phyloP scores from a whole-genome alignment of 2,329 filamentous ascomycete species.

The Trichoderma atrobrunneum region DNA sequence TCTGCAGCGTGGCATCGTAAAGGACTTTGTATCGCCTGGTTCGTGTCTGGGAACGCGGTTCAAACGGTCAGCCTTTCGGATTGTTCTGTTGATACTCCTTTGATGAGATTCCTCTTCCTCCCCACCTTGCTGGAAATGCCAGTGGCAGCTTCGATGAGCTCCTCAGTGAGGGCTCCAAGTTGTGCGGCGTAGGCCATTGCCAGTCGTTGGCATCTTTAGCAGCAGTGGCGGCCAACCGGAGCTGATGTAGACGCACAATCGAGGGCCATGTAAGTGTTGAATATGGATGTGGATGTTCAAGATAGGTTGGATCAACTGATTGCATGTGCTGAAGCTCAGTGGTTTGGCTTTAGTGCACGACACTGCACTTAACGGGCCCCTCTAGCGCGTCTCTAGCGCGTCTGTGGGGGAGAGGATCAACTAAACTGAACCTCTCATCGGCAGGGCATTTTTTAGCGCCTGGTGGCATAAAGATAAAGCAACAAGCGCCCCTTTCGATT shows the following conservation, averaged over 20 bases:
- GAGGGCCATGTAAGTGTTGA: neutral
- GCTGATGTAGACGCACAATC: neutral
- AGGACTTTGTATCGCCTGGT: slow-evolving; percentile 41
- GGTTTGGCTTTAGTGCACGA: neutral
- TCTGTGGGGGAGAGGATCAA: slow-evolving; percentile 3
- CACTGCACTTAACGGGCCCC: slow-evolving; percentile 1
- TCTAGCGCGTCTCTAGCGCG: slow-evolving; percentile 10
- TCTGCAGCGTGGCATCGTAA: slow-evolving; percentile 50
- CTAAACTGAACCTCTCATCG: slow-evolving; percentile 2
- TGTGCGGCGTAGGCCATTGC: slow-evolving; percentile 69
- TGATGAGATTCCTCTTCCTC: neutral
- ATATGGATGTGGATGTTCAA: neutral
- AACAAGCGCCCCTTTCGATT: neutral
- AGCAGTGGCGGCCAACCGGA: neutral
- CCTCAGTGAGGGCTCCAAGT: slow-evolving; percentile 63
- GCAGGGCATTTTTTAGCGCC: neutral
- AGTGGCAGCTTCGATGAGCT: slow-evolving; percentile 65
- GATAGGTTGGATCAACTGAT: neutral
- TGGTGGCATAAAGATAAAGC: slow-evolving; percentile 1
- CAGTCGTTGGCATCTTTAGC: slow-evolving; percentile 12
- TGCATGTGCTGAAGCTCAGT: neutral
- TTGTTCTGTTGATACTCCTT: neutral
- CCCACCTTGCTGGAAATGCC: slow-evolving; percentile 52
- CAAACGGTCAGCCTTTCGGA: slow-evolving; percentile 16
- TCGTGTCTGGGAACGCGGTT: slow-evolving; percentile 24